These are phyloP conservation scores for Psilocybe azurescens DNA, from an alignment of 768 basidiomycete species.

Conservation along the genomic window DNA sequence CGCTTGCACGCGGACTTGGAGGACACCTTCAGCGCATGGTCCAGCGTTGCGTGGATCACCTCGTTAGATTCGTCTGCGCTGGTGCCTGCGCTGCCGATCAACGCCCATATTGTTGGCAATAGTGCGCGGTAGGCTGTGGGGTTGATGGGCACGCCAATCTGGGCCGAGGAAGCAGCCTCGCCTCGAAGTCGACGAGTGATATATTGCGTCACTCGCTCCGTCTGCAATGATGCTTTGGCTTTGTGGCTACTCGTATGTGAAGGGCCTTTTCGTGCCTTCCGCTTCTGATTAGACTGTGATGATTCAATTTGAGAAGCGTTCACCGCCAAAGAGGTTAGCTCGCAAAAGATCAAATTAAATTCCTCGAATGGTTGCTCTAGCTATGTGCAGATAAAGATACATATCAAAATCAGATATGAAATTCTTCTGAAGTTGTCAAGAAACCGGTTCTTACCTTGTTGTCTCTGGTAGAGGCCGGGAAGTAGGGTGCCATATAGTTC, in stretches of 20 bases:
- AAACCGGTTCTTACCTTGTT: slow-evolving; percentile 52
- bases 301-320: slow-evolving; percentile 38
- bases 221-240: slow-evolving; percentile 38
- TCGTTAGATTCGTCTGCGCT: slow-evolving; percentile 25
- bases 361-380: slow-evolving; percentile 69
- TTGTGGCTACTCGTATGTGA: slow-evolving; percentile 10
- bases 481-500: slow-evolving; percentile 79
- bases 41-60: slow-evolving; percentile 61
- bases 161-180: slow-evolving; percentile 44
- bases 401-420: not conserved
- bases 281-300: slow-evolving; percentile 23
- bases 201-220: slow-evolving; percentile 61
- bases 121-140: slow-evolving; percentile 66
- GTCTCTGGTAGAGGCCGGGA: slow-evolving; percentile 68
- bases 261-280: slow-evolving; percentile 21
- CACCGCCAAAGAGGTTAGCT: slow-evolving; percentile 69
- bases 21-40: slow-evolving; percentile 65
- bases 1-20: slow-evolving; percentile 70
- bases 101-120: slow-evolving; percentile 80
- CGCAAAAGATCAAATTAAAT: slow-evolving; percentile 79
- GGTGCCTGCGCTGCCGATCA: slow-evolving; percentile 54
- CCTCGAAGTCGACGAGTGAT: slow-evolving; percentile 63
- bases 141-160: slow-evolving; percentile 57
- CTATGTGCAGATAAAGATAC: slow-evolving; percentile 37
- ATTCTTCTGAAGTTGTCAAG: not conserved